Base-by-base conservation (phyloP, 805 yeast genomes). In the Pichia exigua region DNA sequence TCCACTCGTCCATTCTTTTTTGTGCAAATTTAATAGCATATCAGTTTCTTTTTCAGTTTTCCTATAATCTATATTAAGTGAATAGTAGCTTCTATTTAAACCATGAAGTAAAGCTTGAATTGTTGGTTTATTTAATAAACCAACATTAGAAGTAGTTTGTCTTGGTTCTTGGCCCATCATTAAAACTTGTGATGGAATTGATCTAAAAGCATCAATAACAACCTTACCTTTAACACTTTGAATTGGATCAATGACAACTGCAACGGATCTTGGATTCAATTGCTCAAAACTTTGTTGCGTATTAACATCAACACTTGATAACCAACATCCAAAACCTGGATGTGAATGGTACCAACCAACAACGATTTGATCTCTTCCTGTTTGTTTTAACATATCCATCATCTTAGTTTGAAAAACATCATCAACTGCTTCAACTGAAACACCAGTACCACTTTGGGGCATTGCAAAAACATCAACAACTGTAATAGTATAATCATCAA, bases 301-400 rank as follows among this genome's bases (percentile, higher is more conserved):
- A 69, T 90, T 89, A 54, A 94, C 95, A 78, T 94, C 99, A 28
- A 94, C 98, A 28, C 91, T 83, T 13, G 98, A 91, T 60, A 94
- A 77, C 99, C 99, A 94, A 74, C 99, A 94, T n/a, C 99, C 99
- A 67, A 92, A 94, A 18, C 99, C 99, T 5, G 99, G 99, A 71
- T 94, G 99, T 15, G 98, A 91, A 67, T 94, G 99, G 73, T 94
- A 94, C 99, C 99, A 94, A 35, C 99, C 99, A 47, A 94, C 99
- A 49, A 94, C 99, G 88, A 88, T 90, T 68, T 94, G 95, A 70
- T 91, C 97, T 69, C 99, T 79, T n/a, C 99, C 99, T 0, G 99
- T 94, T 69, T 94, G 99, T 71, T 87, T 83, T 64, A 94, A 78
- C 99, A 94, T 94, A 65, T 94, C 99, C 99, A 94, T 94, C 99